Base-by-base conservation (phyloP, 257 asterid genomes). In the Gentiana straminea region DNA sequence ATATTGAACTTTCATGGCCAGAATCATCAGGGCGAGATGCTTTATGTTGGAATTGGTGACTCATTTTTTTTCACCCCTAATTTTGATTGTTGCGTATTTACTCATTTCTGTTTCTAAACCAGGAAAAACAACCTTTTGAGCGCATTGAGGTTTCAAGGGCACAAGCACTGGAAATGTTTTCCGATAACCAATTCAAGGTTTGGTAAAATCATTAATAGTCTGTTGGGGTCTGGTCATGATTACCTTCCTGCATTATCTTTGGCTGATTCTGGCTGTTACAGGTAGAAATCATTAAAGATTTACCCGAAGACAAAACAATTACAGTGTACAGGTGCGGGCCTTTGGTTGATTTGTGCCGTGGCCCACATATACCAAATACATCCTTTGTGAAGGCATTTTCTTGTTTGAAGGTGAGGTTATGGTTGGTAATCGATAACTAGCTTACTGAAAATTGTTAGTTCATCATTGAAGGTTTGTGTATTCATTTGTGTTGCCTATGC, bases 321-420 rank as follows among this genome's bases (percentile, higher is more conserved):
- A 92, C 95, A 2, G 99, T 92, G 37, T 92, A 88, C 68, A 73
- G 99, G 77, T 92, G 99, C 67, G 99, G 99, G 55, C 95, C 95
- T 39, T 77, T 92, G 77, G 94, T 92, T 62, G 97, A 92, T 79
- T 83, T 88, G 54, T 92, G 99, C 57, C 94, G 97, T 68, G 99
- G 99, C 51, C 99, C 99, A 4, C 99, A 92, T 69, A 88, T 92
- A 64, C 99, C 99, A 49, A 92, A 79, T 68, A 85, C 97, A 46
- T 82, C 97, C 60, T 85, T 88, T 67, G 97, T 85, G 70, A 92
- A 92, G 76, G 97, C 99, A 52, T 79, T 92, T 71, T 66, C 83
- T 61, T 92, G 99, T 73, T 68, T 84, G 76, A 86, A 92, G 95
- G 99, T 92, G 59, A 71, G 75, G 59, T 70, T 38, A 57, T 58